Conservation (phyloP, 148 eudicot species). For the Chenopodium formosanum region DNA sequence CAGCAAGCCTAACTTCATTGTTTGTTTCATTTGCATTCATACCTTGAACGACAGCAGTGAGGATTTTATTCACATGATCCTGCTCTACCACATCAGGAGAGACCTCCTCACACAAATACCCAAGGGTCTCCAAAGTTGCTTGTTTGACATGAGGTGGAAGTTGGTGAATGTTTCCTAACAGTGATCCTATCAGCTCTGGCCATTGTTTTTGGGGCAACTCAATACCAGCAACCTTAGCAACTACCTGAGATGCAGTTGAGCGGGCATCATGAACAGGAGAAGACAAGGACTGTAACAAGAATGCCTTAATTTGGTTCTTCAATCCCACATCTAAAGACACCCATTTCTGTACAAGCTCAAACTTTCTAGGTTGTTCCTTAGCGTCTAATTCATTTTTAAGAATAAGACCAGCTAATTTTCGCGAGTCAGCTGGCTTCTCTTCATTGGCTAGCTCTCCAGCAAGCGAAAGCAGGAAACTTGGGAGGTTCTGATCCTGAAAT, state of each 20-base stretch:
- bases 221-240: slow-evolving; percentile 96
- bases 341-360: slow-evolving; percentile 91
- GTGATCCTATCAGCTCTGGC: slow-evolving; percentile 78
- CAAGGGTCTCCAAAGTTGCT: slow-evolving; percentile 88
- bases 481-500: slow-evolving; percentile 84
- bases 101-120: slow-evolving; percentile 94
- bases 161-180: slow-evolving; percentile 74
- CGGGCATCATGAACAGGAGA: slow-evolving; percentile 81
- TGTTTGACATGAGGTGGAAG: slow-evolving; percentile 89
- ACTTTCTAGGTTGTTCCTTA: slow-evolving; percentile 86
- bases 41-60: slow-evolving; percentile 94
- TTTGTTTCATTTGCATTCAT: slow-evolving; percentile 58
- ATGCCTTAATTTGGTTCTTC: slow-evolving; percentile 78
- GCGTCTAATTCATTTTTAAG: slow-evolving; percentile 97
- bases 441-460: slow-evolving; percentile 86
- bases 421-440: slow-evolving; percentile 83
- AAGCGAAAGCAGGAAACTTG: slow-evolving; percentile 73
- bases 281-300: slow-evolving; percentile 76
- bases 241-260: slow-evolving; percentile 92
- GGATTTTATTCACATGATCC: slow-evolving; percentile 95
- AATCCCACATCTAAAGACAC: slow-evolving; percentile 64
- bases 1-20: slow-evolving; percentile 88
- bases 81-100: slow-evolving; percentile 87
- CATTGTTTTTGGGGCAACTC: slow-evolving; percentile 94
- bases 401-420: slow-evolving; percentile 81